Percentiles rank a stretch among this genome's conserved stretches.
phyloP scores from a whole-genome alignment of 148 eudicot species.

The Oxyria digyna region DNA sequence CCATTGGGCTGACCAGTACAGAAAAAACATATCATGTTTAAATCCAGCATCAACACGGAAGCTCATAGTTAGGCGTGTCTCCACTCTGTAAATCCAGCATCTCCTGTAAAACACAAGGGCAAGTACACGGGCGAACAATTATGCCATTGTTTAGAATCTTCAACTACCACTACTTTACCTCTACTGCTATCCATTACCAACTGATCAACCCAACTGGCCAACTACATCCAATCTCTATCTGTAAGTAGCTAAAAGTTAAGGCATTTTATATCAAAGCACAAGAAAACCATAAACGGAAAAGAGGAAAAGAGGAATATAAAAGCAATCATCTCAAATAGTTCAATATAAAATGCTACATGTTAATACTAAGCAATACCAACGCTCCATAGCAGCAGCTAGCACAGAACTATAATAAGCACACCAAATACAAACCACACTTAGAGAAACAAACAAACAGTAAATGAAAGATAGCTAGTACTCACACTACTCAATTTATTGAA shows the following conservation, averaged over 20 bases:
- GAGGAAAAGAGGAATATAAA: not conserved
- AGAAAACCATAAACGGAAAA: not conserved
- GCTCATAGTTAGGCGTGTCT: conserved; percentile 20
- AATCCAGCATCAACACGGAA: no score
- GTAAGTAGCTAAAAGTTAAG: conserved; percentile 19
- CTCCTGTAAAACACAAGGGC: conserved; percentile 98
- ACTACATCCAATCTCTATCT: conserved; percentile 37
- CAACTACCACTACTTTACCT: conserved; percentile 61
- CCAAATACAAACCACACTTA: conserved; percentile 41
- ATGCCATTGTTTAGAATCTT: conserved; percentile 55
- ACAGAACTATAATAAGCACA: conserved; percentile 38
- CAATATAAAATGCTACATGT: not conserved
- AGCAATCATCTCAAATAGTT: conserved; percentile 7
- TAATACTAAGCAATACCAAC: conserved; percentile 11
- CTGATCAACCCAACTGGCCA: conserved; percentile 50
- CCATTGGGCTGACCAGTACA: conserved; percentile 35
- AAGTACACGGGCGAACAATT: conserved; percentile 78
- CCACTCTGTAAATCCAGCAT: conserved; percentile 31
- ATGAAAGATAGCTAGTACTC: conserved; percentile 31
- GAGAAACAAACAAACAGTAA: conserved; percentile 18
- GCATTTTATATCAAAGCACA: not conserved
- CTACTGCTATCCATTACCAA: conserved; percentile 54
- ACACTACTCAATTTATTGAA: conserved; percentile 26
- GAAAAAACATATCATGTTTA: conserved; percentile 12
- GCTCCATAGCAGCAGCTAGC: conserved; percentile 26